phyloP scores from a whole-genome alignment of 441 rosid species.

The Flueggea neowawraea region DNA sequence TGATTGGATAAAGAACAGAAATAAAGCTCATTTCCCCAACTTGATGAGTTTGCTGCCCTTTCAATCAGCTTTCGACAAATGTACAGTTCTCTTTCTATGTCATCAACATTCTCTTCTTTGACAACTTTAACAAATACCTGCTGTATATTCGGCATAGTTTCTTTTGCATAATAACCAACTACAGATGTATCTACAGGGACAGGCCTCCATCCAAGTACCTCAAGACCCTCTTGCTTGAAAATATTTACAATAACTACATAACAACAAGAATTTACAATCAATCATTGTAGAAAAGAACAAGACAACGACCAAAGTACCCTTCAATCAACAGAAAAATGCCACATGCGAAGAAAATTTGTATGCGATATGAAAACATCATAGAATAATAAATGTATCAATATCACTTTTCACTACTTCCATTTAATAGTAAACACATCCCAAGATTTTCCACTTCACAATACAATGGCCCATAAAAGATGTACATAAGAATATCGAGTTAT shows the following conservation, averaged over 20 bases:
- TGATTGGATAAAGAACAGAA: conserved; percentile 96
- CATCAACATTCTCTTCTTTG: conserved; percentile 81
- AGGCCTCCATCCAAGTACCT: conserved; percentile 97
- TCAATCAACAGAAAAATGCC: not conserved
- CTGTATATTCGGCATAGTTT: conserved; percentile 91
- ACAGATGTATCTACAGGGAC: conserved; percentile 87
- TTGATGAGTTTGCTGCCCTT: conserved; percentile 51
- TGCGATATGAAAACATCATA: not conserved
- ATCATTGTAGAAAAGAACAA: not conserved
- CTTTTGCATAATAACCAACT: conserved; percentile 94
- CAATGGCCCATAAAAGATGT: not conserved
- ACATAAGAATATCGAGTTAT: not conserved
- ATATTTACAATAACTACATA: conserved; percentile 69
- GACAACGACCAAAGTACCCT: not conserved
- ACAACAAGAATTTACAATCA: conserved; percentile 21
- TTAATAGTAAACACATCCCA: no score
- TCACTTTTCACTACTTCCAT: no score
- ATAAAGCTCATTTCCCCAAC: conserved; percentile 92
- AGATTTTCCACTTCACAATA: not conserved
- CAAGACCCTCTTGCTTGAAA: conserved; percentile 94
- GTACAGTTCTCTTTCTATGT: conserved; percentile 92
- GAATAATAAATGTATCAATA: not conserved
- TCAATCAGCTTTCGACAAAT: conserved; percentile 94
- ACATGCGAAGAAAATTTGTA: not conserved
- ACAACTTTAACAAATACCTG: conserved; percentile 91